Evolutionary conservation across 176 grass and related monocot genomes (phyloP), one percentile per base, ranked within the genome.

Genomic region (Oryza meyeriana): DNA sequence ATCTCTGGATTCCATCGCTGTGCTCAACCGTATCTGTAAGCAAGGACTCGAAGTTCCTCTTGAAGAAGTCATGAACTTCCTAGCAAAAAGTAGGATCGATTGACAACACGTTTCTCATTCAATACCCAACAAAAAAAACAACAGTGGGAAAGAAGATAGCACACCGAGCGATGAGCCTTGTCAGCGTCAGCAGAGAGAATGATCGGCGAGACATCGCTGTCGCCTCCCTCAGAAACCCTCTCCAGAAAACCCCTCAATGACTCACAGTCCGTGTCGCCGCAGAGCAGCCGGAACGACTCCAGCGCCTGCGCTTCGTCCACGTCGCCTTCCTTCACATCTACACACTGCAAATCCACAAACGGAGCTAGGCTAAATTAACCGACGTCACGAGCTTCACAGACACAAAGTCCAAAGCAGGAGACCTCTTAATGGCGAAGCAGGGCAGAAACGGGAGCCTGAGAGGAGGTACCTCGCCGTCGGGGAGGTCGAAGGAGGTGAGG

Each of bases 21-120:
- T 89, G 92, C 64, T 91, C 95, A 20, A 98, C 86, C 1, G 92
- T 98, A 63, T 98, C 95, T 5, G 92, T 98, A 69, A 89, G 75
- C 29, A 98, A 84, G 74, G 87, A 91, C 58, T 86, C 93, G 81
- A 98, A 98, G 66, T 91, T 93, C 88, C 84, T 94, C 86, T 94
- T 98, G 74, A 98, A 93, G 78, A 98, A 98, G 28, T 94, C 94
- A 52, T 98, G 95, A 70, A 94, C 90, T 55, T 93, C 92, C 95
- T 98, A 12, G 66, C 39, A 80, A 13, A 74, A 62, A 66, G 39
- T 48, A 66, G 29, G 78, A 79, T 52, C 79, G 39, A 66, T 84
- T 84, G 31, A 62, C 48, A 25, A 62, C 50, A 82, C 16, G 1
- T 3, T 50, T 33, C 20, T 14, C 74, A 47, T 70, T 10, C 72